Evolutionary conservation across 495 filamentous ascomycete genomes (phyloP).

Genomic region (Penicillium robsamsonii): DNA sequence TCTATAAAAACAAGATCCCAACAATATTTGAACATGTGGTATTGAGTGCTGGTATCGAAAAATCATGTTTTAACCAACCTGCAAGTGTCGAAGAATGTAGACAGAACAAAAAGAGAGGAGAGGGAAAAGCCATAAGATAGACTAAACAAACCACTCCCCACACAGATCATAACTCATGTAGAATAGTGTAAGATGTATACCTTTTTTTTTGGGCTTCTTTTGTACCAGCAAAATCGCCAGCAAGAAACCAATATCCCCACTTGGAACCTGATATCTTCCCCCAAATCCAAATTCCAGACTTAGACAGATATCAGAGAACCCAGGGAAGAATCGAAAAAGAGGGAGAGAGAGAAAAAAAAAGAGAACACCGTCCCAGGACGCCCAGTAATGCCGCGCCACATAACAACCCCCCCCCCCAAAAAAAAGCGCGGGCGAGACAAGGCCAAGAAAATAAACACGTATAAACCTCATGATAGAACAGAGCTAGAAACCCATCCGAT

Average conservation of each 20-base stretch:
- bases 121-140: not conserved
- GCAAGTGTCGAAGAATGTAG: not conserved
- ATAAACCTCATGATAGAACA: not conserved
- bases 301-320: not conserved
- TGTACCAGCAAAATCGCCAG: slow-evolving; percentile 9
- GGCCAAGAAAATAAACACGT: not conserved
- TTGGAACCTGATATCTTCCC: not conserved
- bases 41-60: not conserved
- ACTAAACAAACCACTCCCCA: not conserved
- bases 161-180: slow-evolving; percentile 8
- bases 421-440: not conserved
- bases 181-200: slow-evolving; percentile 13
- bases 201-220: slow-evolving; percentile 13
- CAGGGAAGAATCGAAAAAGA: slow-evolving; percentile 1
- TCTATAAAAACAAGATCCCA: not conserved
- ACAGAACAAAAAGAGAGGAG: not conserved
- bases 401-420: not conserved
- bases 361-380: slow-evolving; percentile 1
- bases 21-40: not conserved
- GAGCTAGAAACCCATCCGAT: not conserved
- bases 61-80: not conserved
- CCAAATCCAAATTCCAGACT: not conserved
- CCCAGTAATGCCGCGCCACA: not conserved
- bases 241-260: not conserved
- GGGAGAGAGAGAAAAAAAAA: slow-evolving; percentile 4